phyloP scores from a whole-genome alignment of 495 filamentous ascomycete species.

The Penicillium turbatum region DNA sequence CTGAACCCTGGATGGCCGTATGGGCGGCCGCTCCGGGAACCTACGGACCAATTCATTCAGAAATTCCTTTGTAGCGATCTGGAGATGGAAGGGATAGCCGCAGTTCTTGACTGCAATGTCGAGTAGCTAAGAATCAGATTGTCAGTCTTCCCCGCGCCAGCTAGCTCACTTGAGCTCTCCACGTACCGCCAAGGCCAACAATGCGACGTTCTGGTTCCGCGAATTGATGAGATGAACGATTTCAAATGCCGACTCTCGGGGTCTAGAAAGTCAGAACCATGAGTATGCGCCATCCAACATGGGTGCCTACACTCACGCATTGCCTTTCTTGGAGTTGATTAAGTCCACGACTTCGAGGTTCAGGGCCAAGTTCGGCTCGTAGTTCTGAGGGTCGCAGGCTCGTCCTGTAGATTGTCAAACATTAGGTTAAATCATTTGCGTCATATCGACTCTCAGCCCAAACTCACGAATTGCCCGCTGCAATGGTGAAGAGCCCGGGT shows the following conservation, averaged over 20 bases:
- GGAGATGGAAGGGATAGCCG: constrained; percentile 97
- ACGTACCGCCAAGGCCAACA: constrained; percentile 73
- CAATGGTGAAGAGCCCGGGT: constrained; percentile 74
- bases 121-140: constrained; percentile 58
- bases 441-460: constrained; percentile 1
- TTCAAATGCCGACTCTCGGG: constrained; percentile 89
- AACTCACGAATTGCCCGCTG: constrained; percentile 84
- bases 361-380: constrained; percentile 93
- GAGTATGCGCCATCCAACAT: constrained; percentile 14
- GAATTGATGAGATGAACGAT: constrained; percentile 95
- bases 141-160: constrained; percentile 26
- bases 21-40: constrained; percentile 89
- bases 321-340: constrained; percentile 97
- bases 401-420: constrained; percentile 49
- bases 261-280: constrained; percentile 41
- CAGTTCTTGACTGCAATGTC: constrained; percentile 99
- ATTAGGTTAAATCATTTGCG: constrained; percentile 11
- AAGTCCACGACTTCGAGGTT: constrained; percentile 95
- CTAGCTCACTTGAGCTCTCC: constrained; percentile 11
- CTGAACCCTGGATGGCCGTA: constrained; percentile 82
- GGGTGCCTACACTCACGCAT: constrained; percentile 55
- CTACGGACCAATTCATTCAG: constrained; percentile 95
- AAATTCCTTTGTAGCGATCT: constrained; percentile 98
- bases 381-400: constrained; percentile 93
- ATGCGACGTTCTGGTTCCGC: constrained; percentile 89